A percentile compares a stretch with the other conserved stretches of the same genome.
Evolutionary conservation across 305 asterid species (phyloP).

Genomic region (Solanum chacoense): DNA sequence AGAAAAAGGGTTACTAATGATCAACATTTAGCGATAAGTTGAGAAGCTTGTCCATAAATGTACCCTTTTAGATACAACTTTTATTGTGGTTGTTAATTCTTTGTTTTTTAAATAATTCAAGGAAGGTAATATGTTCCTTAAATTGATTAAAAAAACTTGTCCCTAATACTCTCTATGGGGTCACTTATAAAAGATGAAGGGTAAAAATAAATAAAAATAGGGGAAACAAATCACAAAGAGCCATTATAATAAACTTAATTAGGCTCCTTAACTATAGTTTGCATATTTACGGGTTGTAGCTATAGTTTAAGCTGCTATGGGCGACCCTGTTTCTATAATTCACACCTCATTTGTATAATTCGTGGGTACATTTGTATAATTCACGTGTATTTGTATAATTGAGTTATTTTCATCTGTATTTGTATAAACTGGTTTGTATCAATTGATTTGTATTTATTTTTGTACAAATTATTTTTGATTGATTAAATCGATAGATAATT

Average conservation of each 20-base stretch:
- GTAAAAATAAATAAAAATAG: not conserved
- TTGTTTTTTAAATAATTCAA: not conserved
- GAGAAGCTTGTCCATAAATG: not conserved
- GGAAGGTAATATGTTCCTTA: not conserved
- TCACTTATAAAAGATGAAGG: not conserved
- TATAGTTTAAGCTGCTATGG: not conserved
- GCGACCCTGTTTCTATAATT: not conserved
- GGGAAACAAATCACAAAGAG: too few species aligned
- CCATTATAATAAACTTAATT: not conserved
- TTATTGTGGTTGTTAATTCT: not conserved
- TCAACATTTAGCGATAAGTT: not conserved
- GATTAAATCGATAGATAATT: too few species aligned
- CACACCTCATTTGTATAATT: too few species aligned
- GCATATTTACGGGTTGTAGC: not conserved
- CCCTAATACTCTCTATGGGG: not conserved
- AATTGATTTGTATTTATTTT: too few species aligned
- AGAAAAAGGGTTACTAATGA: too few species aligned
- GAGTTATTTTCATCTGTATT: too few species aligned
- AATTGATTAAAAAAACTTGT: not conserved
- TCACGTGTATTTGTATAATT: too few species aligned
- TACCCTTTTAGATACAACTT: not conserved
- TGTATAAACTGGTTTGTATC: too few species aligned
- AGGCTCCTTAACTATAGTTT: not conserved
- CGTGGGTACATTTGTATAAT: not conserved
- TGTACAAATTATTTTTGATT: not conserved